Percentiles rank a stretch among this genome's conserved stretches.
phyloP scores from a whole-genome alignment of 805 yeast species.

The Saccharomycopsis schoenii region DNA sequence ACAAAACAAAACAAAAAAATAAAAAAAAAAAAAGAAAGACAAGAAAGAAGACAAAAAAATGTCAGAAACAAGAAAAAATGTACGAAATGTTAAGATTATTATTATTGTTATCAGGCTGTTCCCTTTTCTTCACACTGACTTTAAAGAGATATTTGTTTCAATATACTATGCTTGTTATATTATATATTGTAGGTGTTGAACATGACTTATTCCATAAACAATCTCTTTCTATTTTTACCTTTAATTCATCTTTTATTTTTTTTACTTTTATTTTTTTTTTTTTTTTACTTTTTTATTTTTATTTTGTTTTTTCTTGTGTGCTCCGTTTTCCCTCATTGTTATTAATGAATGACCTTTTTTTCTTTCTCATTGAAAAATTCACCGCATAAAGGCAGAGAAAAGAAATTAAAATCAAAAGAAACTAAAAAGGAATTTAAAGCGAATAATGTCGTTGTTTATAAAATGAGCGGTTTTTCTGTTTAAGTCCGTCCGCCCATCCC shows the following conservation, averaged over 20 bases:
- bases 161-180: neutral
- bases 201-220: neutral
- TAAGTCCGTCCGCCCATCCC: neutral
- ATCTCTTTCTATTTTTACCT: neutral
- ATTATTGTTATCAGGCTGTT: neutral
- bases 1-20: neutral
- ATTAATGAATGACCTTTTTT: neutral
- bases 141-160: neutral
- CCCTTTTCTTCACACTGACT: neutral
- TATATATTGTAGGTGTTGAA: neutral
- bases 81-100: neutral
- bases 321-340: neutral
- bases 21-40: neutral
- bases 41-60: neutral
- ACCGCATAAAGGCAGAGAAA: neutral
- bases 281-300: neutral
- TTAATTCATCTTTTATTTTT: neutral
- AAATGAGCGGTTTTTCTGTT: neutral
- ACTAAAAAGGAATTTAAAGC: neutral
- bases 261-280: neutral
- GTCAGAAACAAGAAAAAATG: neutral
- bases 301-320: neutral
- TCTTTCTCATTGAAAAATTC: neutral
- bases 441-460: neutral
- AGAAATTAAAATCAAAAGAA: neutral